Evolutionary conservation across 2,329 filamentous ascomycete genomes (phyloP), one percentile per base, ranked within the genome.

Genomic region (Fusarium xyrophilum): DNA sequence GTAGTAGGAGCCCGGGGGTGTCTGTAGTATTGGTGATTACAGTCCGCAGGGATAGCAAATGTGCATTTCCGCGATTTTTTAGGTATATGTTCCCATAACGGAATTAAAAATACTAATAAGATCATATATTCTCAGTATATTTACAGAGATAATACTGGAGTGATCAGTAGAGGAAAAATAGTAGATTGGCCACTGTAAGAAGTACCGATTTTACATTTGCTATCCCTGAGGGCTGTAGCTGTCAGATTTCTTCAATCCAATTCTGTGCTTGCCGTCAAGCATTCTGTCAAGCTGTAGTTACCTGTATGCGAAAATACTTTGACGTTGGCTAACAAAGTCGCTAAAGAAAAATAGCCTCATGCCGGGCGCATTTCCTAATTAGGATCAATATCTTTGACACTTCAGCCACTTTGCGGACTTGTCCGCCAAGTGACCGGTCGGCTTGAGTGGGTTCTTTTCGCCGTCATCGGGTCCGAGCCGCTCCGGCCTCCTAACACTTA

Each of bases 391-490:
- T 43, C 50, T 57, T 51, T 56, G 56, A 21, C 12, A 38, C 27
- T 44, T 63, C 50, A 69, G 66, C 67, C 62, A 69, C 62, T 51
- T n/a, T 21, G 38, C 67, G 67, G 67, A 58, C 63, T 48, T 55
- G 54, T 51, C 67, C 56, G 46, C 52, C 33, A 38, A 42, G 57
- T 62, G 32, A 28, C 30, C 57, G 56, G 36, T 44, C 61, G 70
- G 60, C 35, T 56, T 50, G 46, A 47, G 67, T 72, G 68, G 70
- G 50, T 36, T 42, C 6, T 25, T 53, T 40, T 43, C 40, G 51
- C 52, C 50, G 62, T 40, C 44, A 27, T 64, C 68, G 60, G 70
- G 56, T 59, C 63, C 68, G 70, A 53, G 48, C 66, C 70, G 70
- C 54, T 65, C 62, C 62, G 62, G 60, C 59, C 47, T 56, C 44